phyloP scores from a whole-genome alignment of 2,329 filamentous ascomycete species.

The Penicillium brasilianum region DNA sequence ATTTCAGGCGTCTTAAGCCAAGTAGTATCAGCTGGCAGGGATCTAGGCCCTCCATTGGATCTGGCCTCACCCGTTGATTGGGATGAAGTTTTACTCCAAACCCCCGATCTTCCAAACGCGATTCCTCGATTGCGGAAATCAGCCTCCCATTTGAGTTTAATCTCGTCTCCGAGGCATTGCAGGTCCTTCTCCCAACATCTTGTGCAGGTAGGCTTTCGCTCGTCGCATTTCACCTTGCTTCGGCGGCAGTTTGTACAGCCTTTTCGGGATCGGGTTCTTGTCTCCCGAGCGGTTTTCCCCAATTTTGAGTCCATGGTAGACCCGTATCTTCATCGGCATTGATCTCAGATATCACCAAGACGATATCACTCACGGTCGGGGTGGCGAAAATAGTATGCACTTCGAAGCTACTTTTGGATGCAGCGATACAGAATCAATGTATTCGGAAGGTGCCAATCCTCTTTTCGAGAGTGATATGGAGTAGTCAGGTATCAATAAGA shows the following conservation, averaged over 20 bases:
- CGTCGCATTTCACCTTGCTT: constrained; percentile 18
- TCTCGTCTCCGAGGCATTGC: neutral
- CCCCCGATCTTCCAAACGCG: constrained; percentile 4
- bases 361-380: neutral
- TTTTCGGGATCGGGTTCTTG: constrained; percentile 7
- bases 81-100: neutral
- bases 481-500: neutral
- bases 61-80: neutral
- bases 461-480: neutral
- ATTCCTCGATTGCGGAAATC: neutral
- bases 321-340: neutral
- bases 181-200: constrained; percentile 17
- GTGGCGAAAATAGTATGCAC: neutral
- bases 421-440: neutral
- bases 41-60: neutral
- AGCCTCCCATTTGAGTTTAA: neutral
- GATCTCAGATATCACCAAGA: neutral
- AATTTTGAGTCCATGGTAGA: neutral
- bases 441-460: neutral
- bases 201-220: constrained; percentile 16
- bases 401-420: neutral
- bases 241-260: constrained; percentile 13
- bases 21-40: neutral
- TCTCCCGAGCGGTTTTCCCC: neutral
- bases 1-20: constrained; percentile 3